Evolutionary conservation across 768 basidiomycete genomes (phyloP), one percentile per base, ranked within the genome.

Genomic region (Tulasnella sp.): DNA sequence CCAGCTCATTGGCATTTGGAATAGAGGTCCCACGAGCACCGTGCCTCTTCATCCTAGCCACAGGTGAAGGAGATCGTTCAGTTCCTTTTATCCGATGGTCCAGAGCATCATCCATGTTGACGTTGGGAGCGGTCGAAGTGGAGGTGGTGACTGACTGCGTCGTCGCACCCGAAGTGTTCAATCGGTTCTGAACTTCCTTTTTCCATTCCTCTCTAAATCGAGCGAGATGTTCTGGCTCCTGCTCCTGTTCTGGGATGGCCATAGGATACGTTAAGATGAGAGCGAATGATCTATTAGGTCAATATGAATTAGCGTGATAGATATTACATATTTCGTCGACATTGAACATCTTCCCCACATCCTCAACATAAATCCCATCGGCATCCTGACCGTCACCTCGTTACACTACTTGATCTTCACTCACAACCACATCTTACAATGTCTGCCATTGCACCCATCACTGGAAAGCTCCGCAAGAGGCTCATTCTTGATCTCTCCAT

Each of bases 381-480:
- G 15, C 34, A 38, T 38, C 34, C 15, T 15, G 34, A 38, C 34
- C 31, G 38, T 54, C 56, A 27, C 56, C 22, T 29, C 24, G 24
- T 19, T 43, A n/a, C 45, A 41, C 31, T 34, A n/a, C n/a, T n/a
- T n/a, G 17, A 54, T 34, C 64, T 63, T 43, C 51, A 59, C 62
- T 56, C 53, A 63, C 58, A 19, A 64, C 64, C 65, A 51, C 61
- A 68, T 61, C 48, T 53, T 51, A 70, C 65, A 61, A 91, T 91
- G 87, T n/a, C n/a, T n/a, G 71, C 87, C 68, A 85, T 94, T 70
- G 84, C 88, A 62, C 91, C 92, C 66, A 92, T 94, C 72, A 87
- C 87, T 53, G 92, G 92, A 70, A 91, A 81, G 75, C 86, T 93
- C 74, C 87, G 92, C 75, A 94, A 93, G 74, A 78, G 83, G 67